Percentiles rank a stretch among this genome's conserved stretches.
These are phyloP conservation scores for Ceratobasidium sp. DNA, from an alignment of 1,284 basidiomycete species.

Conservation along the genomic window DNA sequence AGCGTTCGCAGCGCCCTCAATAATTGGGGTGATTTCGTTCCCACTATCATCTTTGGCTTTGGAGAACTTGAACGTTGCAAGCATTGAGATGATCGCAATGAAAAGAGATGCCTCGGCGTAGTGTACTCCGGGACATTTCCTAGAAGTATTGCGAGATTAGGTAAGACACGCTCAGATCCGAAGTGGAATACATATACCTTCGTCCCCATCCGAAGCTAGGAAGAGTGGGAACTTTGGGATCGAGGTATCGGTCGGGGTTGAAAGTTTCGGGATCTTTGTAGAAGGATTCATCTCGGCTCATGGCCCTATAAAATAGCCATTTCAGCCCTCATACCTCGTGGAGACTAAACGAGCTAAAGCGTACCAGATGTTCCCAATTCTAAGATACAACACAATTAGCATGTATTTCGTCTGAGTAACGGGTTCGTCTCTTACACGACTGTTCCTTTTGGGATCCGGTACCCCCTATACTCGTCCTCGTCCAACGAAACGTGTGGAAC, in stretches of 20 bases:
- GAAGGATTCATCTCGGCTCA: constrained; percentile 21
- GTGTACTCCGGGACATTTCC: constrained; percentile 41
- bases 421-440: not conserved
- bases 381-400: not conserved
- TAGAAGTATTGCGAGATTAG: not conserved
- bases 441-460: constrained; percentile 21
- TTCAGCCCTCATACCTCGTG: not conserved
- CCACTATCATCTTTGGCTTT: constrained; percentile 6
- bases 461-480: constrained; percentile 36
- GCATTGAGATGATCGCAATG: constrained; percentile 17
- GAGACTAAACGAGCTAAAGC: not conserved
- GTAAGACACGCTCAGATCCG: not conserved
- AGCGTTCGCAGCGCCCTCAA: constrained; percentile 5
- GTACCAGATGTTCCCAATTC: not conserved
- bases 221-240: constrained; percentile 11
- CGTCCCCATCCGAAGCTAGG: constrained; percentile 38
- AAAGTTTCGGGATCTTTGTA: constrained; percentile 24
- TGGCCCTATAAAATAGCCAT: constrained; percentile 27
- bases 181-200: not conserved
- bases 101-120: constrained; percentile 38
- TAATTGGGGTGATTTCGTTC: not conserved
- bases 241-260: constrained; percentile 37
- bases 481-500: constrained; percentile 21
- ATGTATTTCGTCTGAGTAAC: too few relatives aligned
- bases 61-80: constrained; percentile 13